phyloP scores from a whole-genome alignment of 129 eudicot species.

The Centella asiatica region DNA sequence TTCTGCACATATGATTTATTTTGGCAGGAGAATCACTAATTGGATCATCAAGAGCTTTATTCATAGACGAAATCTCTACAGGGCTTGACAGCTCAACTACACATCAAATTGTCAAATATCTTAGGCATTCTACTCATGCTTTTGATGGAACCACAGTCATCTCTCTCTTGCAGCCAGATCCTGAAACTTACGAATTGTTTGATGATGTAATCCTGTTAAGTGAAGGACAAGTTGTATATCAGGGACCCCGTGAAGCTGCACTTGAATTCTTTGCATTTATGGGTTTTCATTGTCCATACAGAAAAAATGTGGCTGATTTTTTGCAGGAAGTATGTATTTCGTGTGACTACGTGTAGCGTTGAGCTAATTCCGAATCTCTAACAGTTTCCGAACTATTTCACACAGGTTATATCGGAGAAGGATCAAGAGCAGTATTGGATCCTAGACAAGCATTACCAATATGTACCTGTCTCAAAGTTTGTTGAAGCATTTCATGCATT shows the following conservation, averaged over 20 bases:
- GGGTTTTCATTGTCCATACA: conserved; percentile 87
- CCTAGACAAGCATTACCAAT: conserved; percentile 39
- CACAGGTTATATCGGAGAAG: conserved; percentile 68
- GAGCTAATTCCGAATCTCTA: background rate
- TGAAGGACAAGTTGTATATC: conserved; percentile 88
- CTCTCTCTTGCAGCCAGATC: conserved; percentile 83
- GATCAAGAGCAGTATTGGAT: conserved; percentile 92
- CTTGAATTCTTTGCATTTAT: conserved; percentile 56
- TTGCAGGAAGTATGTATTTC: conserved; percentile 62
- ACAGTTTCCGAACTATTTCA: conserved; percentile 8
- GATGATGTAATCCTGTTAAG: conserved; percentile 71
- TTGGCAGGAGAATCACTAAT: conserved; percentile 71
- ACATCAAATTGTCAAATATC: conserved; percentile 68
- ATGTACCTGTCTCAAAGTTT: conserved; percentile 53
- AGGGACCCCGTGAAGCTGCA: conserved; percentile 73
- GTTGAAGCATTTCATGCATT: conserved; percentile 66
- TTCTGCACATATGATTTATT: conserved; percentile 8
- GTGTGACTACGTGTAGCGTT: background rate
- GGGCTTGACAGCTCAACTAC: conserved; percentile 97
- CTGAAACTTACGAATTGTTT: conserved; percentile 75
- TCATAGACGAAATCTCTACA: conserved; percentile 93
- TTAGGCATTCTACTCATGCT: conserved; percentile 58
- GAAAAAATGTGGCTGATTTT: conserved; percentile 93
- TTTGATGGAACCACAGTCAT: conserved; percentile 69
- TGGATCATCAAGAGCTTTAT: conserved; percentile 65